Evolutionary conservation across 192 early-diverging fungal genomes (phyloP), one percentile per base, ranked within the genome.

Genomic region (Lunasporangiospora selenospora): DNA sequence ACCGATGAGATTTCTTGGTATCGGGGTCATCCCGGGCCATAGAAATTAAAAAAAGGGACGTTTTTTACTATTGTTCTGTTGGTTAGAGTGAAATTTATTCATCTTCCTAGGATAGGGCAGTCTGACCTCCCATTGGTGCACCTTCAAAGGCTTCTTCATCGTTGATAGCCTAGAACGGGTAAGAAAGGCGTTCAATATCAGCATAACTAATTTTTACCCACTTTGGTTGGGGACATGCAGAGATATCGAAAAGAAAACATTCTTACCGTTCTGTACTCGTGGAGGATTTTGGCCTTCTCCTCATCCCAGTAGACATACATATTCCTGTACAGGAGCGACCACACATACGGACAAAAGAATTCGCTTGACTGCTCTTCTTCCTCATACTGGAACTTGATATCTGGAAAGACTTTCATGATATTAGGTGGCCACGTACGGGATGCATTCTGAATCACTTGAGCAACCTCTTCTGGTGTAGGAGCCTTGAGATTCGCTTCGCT

Each of bases 221-320:
- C 6, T 21, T 16, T 16, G 38, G 12, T 37, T 0, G 16, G 18
- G 9, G 24, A 21, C 18, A 6, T 6, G 8, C 13, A 43, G 26
- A 6, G 12, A 21, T 19, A 39, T 55, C 24, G 31, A 56, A 43
- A 9, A 34, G 39, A 16, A 3, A 19, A 32, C 4, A 48, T 8
- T 15, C 77, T 46, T 65, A 79, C 77, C 9, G 47, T 50, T 50
- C 71, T 62, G 43, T 75, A 79, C 37, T 79, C 71, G 24, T 69
- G 58, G 32, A 79, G 27, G 34, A 79, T 76, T 29, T 71, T 79
- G 7, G 82, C 63, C 31, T 81, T 88, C 27, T 89, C 86, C 38
- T 84, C 84, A 65, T 89, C 84, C 89, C 89, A 91, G 42, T 91
- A 87, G 56, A 88, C 85, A 67, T 85, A 81, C 37, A 73, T 81